Base-by-base conservation (phyloP, 306 rosid species). In the Castanea mollissima region DNA sequence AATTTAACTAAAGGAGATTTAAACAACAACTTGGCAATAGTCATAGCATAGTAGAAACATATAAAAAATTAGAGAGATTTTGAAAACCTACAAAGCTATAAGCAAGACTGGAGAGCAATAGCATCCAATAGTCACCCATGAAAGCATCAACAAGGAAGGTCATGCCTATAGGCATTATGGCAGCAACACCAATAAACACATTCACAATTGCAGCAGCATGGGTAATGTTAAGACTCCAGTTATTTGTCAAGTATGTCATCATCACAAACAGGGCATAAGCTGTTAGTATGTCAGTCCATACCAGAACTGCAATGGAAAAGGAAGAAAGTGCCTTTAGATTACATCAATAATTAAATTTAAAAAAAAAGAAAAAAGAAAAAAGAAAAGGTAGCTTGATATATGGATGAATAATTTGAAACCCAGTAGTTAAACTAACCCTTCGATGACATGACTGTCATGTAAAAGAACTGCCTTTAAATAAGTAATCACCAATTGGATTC, bases 141-240 rank as follows among this genome's bases (percentile, higher is more conserved):
- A 79, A 41, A 54, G 81, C 10, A 44, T 79, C 81, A 6, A 44
- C 86, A 57, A 79, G 5, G 70, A 58, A 79, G n/a, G 70, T 55
- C 83, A 79, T 31, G 49, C 67, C 76, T 6, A 83, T 7, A 3
- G 75, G 78, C 72, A 83, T 12, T 32, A 83, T 71, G 29, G 62
- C 9, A 0, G 56, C 55, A 4, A 62, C 32, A 51, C 86, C 86
- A 18, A 31, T 31, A 31, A 25, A 79, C 23, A 75, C 19, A 46
- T 79, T 83, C 31, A 79, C 68, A 58, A 83, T 79, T 41, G 64
- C 74, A 27, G 86, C 77, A 21, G 83, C 78, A 20, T 27, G 74
- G 12, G 76, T 71, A 35, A 60, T 5, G 49, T 7, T 56, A 18
- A 79, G 75, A 38, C 27, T 79, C 78, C 83, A 83, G 9, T 55